Percentiles rank a stretch among this genome's conserved stretches.
These are phyloP conservation scores for Trifolium repens DNA, from an alignment of 306 rosid species.

Conservation along the genomic window DNA sequence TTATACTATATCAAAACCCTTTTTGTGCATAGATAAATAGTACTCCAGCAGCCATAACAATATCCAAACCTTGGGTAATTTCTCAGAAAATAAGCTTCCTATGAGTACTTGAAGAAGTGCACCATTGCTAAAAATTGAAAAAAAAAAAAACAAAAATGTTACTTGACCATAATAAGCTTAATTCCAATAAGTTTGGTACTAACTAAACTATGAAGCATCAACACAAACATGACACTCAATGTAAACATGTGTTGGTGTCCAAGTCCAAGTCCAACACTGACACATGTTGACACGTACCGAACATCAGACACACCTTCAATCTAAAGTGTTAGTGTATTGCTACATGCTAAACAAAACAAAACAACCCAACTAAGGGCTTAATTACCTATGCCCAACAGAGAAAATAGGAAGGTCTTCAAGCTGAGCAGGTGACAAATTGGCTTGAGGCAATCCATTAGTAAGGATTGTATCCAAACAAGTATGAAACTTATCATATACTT, in stretches of 20 bases:
- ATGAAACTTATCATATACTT: conserved; percentile 80
- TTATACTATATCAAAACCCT: conserved; percentile 20
- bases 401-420: conserved; percentile 73
- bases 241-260: neutral
- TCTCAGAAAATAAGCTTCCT: conserved; percentile 60
- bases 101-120: conserved; percentile 60
- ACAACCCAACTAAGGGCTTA: neutral
- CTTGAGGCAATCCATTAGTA: conserved; percentile 71
- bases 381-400: conserved; percentile 88
- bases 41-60: conserved; percentile 29
- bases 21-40: conserved; percentile 10
- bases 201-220: neutral
- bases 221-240: neutral
- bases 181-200: conserved; percentile 43
- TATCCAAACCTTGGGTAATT: conserved; percentile 60
- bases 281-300: neutral
- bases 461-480: conserved; percentile 68
- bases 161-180: neutral
- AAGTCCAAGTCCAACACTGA: neutral
- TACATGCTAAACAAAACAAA: neutral
- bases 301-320: neutral
- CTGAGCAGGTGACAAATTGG: conserved; percentile 66
- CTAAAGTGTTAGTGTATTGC: neutral
- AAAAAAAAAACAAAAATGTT: conserved; percentile 18
- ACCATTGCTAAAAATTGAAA: conserved; percentile 48